phyloP scores from a whole-genome alignment of 2,329 filamentous ascomycete genomes.

The Fusarium protoensiforme region DNA sequence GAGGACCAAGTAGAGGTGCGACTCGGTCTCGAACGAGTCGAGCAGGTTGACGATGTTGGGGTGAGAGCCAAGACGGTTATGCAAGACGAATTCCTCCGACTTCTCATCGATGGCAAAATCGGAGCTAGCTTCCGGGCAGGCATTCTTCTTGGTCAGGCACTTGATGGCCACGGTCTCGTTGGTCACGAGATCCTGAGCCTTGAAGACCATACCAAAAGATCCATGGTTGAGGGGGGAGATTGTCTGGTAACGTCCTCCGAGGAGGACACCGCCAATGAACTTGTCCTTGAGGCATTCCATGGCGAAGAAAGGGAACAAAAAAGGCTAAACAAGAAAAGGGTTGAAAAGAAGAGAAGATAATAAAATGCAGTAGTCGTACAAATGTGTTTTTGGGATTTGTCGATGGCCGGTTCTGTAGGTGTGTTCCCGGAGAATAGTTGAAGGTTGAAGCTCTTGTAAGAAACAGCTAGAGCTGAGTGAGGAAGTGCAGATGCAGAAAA shows the following conservation, averaged over 20 bases:
- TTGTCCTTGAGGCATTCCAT: constrained; percentile 90
- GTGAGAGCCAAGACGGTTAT: constrained; percentile 81
- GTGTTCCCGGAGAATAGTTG: constrained; percentile 7
- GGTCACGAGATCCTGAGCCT: constrained; percentile 83
- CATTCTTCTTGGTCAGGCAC: constrained; percentile 86
- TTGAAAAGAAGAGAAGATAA: constrained; percentile 30
- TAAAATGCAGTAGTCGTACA: constrained; percentile 46
- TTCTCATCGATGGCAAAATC: constrained; percentile 83
- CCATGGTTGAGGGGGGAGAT: constrained; percentile 97
- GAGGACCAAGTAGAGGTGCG: constrained; percentile 90
- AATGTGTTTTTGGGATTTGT: constrained; percentile 37
- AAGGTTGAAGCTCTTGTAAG: constrained; percentile 26
- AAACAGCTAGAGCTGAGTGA: constrained; percentile 28
- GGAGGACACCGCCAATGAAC: constrained; percentile 81
- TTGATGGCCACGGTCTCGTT: constrained; percentile 92
- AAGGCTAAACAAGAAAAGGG: constrained; percentile 27
- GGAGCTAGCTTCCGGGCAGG: constrained; percentile 67
- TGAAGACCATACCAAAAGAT: constrained; percentile 98
- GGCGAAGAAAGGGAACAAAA: constrained; percentile 27
- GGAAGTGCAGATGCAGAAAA: constrained; percentile 20
- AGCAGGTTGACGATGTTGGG: constrained; percentile 94
- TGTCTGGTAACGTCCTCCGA: constrained; percentile 90
- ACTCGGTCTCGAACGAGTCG: constrained; percentile 89
- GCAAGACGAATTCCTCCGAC: constrained; percentile 83
- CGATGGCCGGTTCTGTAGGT: constrained; percentile 27